Base-by-base conservation (phyloP, 1,284 basidiomycete species). In the Ceraceosorus guamensis region DNA sequence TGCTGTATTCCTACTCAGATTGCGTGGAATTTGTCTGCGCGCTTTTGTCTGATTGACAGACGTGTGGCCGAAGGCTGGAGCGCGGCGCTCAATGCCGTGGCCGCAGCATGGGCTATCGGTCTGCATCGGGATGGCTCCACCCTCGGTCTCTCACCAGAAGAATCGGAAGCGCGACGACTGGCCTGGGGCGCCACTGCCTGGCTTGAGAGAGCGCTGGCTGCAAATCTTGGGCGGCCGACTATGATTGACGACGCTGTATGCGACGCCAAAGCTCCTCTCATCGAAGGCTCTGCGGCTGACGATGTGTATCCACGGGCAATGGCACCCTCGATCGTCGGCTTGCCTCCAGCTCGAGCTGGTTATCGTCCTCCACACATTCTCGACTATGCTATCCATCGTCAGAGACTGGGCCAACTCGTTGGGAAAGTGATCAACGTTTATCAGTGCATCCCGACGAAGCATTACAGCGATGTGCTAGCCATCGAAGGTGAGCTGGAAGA, bases 61-160 rank as follows among this genome's bases (percentile, higher is more conserved):
- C 57, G 68, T 16, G 68, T 72, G 32, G 55, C 55, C 11, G 68
- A 69, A 35, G 63, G 63, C 5, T 73, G 67, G 56, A 69, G 63
- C 4, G 35, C 53, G 8, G 59, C 60, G 11, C 65, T 62, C 13
- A 64, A 65, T 13, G 61, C 62, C 2, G 68, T 72, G 0, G 56
- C 60, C 11, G 58, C 65, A 31, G 65, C 68, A 13, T 65, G 65
- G 51, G 62, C 63, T 32, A 65, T 75, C 45, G 70, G 71, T 2
- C 59, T 75, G n/a, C 71, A 75, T 48, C 66, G 72, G 10, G 71
- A 75, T 39, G 71, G 69, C 11, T 57, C 64, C 18, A 59, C 59
- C 44, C 56, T 68, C 10, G 67, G 67, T 3, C 59, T 73, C 5
- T 53, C 60, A 1, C 51, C 55, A 0, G 63, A 55, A 34, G 65